A percentile compares a stretch with the other conserved stretches of the same genome.
Conservation (phyloP, 768 basidiomycete species). For the Rhodotorula babjevae region DNA sequence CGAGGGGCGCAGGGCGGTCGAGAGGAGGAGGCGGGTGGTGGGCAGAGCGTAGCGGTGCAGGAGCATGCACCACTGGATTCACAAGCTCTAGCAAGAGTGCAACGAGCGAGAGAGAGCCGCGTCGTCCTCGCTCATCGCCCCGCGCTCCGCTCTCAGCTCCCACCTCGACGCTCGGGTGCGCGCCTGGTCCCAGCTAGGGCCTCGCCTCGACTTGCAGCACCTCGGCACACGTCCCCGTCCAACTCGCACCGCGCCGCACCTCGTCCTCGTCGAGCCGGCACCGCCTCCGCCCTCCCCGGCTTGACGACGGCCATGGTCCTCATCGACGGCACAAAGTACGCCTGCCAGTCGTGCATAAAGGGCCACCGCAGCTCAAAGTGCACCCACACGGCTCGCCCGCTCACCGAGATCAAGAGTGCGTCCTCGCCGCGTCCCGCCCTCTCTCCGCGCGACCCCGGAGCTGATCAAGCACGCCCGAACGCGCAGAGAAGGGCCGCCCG, state of each 20-base stretch:
- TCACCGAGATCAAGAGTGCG: constrained; percentile 37
- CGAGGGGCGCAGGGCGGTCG: background rate
- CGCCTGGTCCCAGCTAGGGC: too few relatives aligned
- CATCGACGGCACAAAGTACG: constrained; percentile 37
- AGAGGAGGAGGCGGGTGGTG: background rate
- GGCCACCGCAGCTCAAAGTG: constrained; percentile 36
- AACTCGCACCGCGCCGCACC: too few relatives aligned
- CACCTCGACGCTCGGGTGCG: too few relatives aligned
- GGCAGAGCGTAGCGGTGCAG: background rate
- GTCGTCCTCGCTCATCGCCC: too few relatives aligned
- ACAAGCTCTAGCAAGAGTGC: too few relatives aligned
- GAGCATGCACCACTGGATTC: background rate
- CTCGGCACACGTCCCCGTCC: too few relatives aligned
- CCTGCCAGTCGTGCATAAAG: constrained; percentile 35
- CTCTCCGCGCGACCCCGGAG: too few relatives aligned
- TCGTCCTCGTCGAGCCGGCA: background rate
- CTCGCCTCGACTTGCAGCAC: too few relatives aligned
- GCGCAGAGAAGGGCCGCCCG: constrained; percentile 36
- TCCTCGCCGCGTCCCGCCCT: too few relatives aligned
- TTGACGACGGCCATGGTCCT: constrained; percentile 25
- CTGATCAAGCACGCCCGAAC: background rate
- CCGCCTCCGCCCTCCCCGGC: too few relatives aligned
- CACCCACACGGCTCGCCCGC: constrained; percentile 30
- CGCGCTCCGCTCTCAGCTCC: too few relatives aligned
- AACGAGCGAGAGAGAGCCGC: too few relatives aligned